Conservation (phyloP, 208 protist species). For the Sergeia podlipaevii region DNA sequence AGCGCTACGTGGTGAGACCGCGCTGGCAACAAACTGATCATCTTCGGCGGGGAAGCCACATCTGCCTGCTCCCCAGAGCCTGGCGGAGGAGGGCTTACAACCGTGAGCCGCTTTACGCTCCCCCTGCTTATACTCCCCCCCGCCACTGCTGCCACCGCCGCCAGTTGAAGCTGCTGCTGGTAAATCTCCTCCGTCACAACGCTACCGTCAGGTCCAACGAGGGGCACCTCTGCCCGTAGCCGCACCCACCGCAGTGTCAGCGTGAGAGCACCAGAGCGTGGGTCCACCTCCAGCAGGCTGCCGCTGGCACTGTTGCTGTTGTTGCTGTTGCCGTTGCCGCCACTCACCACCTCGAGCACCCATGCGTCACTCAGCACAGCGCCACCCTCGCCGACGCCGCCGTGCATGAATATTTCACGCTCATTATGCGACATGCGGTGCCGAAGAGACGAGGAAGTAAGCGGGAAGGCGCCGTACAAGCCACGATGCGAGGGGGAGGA, state of each 20-base stretch:
- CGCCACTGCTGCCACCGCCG: too few species aligned
- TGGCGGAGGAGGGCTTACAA: too few species aligned
- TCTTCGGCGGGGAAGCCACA: neutral
- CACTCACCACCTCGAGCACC: conserved; percentile 38
- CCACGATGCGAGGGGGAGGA: conserved; percentile 7
- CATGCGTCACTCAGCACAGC: conserved; percentile 58
- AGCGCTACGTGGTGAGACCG: conserved; percentile 36
- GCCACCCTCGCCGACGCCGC: conserved; percentile 52
- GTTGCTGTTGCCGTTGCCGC: neutral
- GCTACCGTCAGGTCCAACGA: neutral
- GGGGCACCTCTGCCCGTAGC: conserved; percentile 11
- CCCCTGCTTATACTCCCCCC: too few species aligned
- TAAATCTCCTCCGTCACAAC: neutral
- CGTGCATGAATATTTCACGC: conserved; percentile 63
- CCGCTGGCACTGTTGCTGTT: conserved; percentile 2
- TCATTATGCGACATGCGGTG: conserved; percentile 12
- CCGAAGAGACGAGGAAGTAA: too few species aligned
- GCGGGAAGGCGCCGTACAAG: neutral
- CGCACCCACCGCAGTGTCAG: conserved; percentile 15
- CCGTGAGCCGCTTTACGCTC: too few species aligned
- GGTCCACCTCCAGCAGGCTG: conserved; percentile 12
- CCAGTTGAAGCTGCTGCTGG: neutral
- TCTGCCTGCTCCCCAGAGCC: too few species aligned
- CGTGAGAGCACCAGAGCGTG: conserved; percentile 7
- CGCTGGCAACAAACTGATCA: conserved; percentile 9